A percentile compares a stretch with the other conserved stretches of the same genome.
Evolutionary conservation across 1,284 basidiomycete species (phyloP).

Genomic region (Agaricales sp.): DNA sequence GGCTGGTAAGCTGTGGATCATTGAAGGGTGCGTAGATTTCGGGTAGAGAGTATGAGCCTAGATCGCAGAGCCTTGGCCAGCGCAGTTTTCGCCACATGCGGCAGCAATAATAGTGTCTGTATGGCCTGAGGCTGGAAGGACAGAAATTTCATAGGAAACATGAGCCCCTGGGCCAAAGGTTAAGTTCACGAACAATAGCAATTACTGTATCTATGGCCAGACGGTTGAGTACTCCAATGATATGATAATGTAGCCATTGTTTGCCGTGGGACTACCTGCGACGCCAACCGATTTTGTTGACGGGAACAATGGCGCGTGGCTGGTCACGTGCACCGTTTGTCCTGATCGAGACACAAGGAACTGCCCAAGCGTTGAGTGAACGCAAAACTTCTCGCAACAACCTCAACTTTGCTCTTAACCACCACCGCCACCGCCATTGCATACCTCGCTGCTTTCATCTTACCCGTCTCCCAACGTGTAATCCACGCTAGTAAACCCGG

Average conservation of each 20-base stretch:
- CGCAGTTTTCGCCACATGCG: neutral
- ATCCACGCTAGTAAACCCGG: neutral
- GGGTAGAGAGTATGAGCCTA: no score
- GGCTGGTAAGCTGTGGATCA: no score
- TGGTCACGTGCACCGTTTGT: neutral
- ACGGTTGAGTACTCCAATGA: neutral
- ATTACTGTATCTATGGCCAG: neutral
- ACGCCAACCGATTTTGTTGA: neutral
- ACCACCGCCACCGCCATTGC: neutral
- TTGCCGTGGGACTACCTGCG: neutral
- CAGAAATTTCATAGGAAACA: neutral
- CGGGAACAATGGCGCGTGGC: neutral
- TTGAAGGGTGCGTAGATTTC: no score
- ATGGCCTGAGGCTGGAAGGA: neutral
- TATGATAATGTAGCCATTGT: neutral
- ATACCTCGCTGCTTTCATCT: neutral
- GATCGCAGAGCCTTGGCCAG: neutral
- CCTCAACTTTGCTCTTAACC: neutral
- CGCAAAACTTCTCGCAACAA: neutral
- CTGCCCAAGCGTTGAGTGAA: neutral
- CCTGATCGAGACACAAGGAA: neutral
- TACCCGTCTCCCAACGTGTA: neutral
- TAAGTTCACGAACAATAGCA: neutral
- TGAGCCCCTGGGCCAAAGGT: neutral
- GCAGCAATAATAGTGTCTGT: neutral